Percentiles rank a stretch among this genome's conserved stretches.
Conservation (phyloP, 2,329 filamentous ascomycete species). For the Fusarium hostae region DNA sequence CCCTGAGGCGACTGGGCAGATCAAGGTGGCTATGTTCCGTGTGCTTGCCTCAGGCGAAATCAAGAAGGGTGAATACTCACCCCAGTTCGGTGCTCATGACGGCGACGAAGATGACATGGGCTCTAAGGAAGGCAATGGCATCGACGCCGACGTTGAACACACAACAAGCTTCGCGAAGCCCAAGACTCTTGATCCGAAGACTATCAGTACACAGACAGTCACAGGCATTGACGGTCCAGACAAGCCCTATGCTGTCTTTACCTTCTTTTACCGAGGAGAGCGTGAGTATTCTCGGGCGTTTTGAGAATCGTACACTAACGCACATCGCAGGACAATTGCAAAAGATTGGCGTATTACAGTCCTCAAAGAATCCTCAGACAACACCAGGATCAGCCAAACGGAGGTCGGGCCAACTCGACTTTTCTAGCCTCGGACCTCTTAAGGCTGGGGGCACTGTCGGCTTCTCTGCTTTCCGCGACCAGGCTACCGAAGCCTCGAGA, state of each 20-base stretch:
- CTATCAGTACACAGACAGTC: conserved; percentile 98
- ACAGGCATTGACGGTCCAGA: conserved; percentile 96
- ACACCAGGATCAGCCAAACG: conserved; percentile 75
- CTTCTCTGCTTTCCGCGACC: conserved; percentile 88
- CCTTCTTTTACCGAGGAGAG: conserved; percentile 96
- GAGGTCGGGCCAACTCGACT: conserved; percentile 84
- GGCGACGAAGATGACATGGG: conserved; percentile 78
- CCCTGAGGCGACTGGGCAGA: conserved; percentile 94
- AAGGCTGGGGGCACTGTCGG: conserved; percentile 90
- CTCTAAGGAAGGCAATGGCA: conserved; percentile 64
- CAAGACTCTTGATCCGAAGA: conserved; percentile 94
- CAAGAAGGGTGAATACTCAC: conserved; percentile 97
- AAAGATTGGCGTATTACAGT: conserved; percentile 90
- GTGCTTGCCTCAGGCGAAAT: conserved; percentile 96
- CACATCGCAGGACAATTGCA: conserved; percentile 81
- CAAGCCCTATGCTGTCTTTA: conserved; percentile 95
- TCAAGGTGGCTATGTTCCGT: conserved; percentile 96
- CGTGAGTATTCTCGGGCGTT: conserved; percentile 68
- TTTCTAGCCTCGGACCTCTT: conserved; percentile 84
- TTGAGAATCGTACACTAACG: conserved; percentile 37
- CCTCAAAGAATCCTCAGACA: conserved; percentile 72
- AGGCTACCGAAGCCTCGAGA: conserved; percentile 63
- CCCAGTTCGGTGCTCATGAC: conserved; percentile 96
- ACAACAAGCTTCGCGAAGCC: conserved; percentile 98
- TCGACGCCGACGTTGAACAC: conserved; percentile 90